Conservation (phyloP, 345 rosid genomes). For the Lepidium africanum region DNA sequence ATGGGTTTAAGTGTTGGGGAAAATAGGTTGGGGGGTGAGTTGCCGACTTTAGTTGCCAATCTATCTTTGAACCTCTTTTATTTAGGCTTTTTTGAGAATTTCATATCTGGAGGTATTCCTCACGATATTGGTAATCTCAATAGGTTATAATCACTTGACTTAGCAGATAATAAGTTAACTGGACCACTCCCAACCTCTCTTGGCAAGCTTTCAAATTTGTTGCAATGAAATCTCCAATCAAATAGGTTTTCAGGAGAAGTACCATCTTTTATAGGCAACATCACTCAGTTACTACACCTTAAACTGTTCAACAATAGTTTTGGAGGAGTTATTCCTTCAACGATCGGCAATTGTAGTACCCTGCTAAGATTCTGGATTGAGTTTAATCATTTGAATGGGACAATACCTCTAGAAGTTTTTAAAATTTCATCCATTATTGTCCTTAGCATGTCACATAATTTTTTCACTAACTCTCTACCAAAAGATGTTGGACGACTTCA, state of each 20-base stretch:
- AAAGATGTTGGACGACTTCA: too few relatives aligned
- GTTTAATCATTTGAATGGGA: not conserved
- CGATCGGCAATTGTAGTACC: not conserved
- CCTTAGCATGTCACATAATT: too few relatives aligned
- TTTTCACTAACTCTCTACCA: too few relatives aligned
- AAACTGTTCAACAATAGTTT: not conserved
- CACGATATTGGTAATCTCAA: not conserved
- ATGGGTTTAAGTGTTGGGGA: accelerated
- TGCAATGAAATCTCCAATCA: not conserved
- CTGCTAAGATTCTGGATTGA: not conserved
- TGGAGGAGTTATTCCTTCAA: not conserved
- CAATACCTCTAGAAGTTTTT: not conserved
- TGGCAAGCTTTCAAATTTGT: not conserved
- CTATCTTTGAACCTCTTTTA: accelerated
- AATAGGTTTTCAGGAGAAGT: not conserved
- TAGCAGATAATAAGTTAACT: not conserved
- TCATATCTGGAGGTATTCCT: not conserved
- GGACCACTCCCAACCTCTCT: not conserved
- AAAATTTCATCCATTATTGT: too few relatives aligned
- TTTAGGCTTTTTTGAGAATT: not conserved
- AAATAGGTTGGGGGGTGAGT: not conserved
- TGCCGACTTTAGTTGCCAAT: not conserved
- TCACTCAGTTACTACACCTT: not conserved
- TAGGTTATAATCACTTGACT: not conserved
- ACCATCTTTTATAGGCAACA: not conserved